Base-by-base conservation (phyloP, 2,329 filamentous ascomycete genomes). In the Penicillium corylophilum region DNA sequence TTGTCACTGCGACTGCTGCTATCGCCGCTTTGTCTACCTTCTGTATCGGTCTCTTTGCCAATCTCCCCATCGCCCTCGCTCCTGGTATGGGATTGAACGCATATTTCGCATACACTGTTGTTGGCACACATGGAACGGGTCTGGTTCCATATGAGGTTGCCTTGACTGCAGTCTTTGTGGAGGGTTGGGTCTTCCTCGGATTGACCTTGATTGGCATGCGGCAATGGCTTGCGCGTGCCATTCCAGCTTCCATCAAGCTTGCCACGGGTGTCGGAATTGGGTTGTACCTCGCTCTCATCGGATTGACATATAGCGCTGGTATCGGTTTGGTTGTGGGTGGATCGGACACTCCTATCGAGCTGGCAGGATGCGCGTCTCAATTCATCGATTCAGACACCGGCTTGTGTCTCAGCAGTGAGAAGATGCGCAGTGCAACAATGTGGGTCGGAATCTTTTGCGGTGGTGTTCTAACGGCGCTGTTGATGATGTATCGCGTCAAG, bases 361-460 rank as follows among this genome's bases (percentile, higher is more conserved):
- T 95, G 38, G 90, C 87, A 1, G 90, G 90, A 23, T 95, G 90
- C 61, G 78, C 82, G 0, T 64, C 77, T 0, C 78, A 85, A 42
- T 78, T 57, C 56, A 71, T 61, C 48, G 58, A 66, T 29, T 20
- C 56, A 0, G 36, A 50, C 0, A 62, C 57, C 1, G 87, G 86
- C 9, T 63, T 82, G 6, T 94, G 89, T 68, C 81, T 82, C 0
- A 74, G 76, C 44, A 75, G 77, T 18, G 77, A 82, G 48, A 91
- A 91, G 79, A 93, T 95, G 89, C 84, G 89, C 54, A 89, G 82
- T 64, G 88, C 90, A 1, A 84, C 86, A 22, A 83, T 95, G 82
- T 95, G 90, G 90, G 80, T 95, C 46, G 90, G 90, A 33, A 91
- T 95, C 62, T 94, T 95, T 77, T 89, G 87, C 61, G 89, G 90